Percentiles rank a stretch among this genome's conserved stretches.
phyloP scores from a whole-genome alignment of 768 basidiomycete species.

The Gloeophyllum trabeum region DNA sequence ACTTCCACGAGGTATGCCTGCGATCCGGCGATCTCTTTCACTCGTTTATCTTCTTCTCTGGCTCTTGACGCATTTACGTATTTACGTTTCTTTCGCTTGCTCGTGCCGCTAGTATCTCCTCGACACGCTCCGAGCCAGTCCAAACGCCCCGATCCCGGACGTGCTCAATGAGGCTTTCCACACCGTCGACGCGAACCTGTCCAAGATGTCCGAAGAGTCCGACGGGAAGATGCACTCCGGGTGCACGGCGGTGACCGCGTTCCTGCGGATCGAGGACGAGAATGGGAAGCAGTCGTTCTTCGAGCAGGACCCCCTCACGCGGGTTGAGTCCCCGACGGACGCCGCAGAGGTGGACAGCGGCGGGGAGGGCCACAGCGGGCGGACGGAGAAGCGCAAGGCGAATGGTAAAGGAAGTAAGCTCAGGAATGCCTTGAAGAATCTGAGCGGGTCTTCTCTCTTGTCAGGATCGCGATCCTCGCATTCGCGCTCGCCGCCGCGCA shows the following conservation, averaged over 20 bases:
- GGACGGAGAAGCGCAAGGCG: background rate
- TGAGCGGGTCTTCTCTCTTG: conserved; percentile 1
- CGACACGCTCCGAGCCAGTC: conserved; percentile 49
- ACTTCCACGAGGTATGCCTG: conserved; percentile 79
- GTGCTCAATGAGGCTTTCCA: conserved; percentile 92
- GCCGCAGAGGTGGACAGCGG: background rate
- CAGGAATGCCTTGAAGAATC: conserved; percentile 1
- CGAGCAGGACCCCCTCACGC: conserved; percentile 9
- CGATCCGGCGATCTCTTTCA: background rate
- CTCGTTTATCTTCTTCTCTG: background rate
- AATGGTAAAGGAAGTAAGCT: background rate
- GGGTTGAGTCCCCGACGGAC: background rate
- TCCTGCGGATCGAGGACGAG: conserved; percentile 83
- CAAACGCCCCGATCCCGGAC: conserved; percentile 63
- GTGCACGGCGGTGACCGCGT: conserved; percentile 93
- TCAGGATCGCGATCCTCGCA: background rate
- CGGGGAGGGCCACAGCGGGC: background rate
- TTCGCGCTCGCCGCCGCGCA: background rate
- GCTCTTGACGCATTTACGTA: too few relatives aligned
- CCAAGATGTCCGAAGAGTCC: conserved; percentile 74
- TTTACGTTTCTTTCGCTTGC: conserved; percentile 5
- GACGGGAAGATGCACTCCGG: conserved; percentile 93
- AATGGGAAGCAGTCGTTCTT: conserved; percentile 66
- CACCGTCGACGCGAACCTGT: conserved; percentile 76
- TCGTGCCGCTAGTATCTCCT: conserved; percentile 69